Evolutionary conservation across 768 basidiomycete species (phyloP), one percentile per base, ranked within the genome.

Genomic region (Lentinus brumalis): DNA sequence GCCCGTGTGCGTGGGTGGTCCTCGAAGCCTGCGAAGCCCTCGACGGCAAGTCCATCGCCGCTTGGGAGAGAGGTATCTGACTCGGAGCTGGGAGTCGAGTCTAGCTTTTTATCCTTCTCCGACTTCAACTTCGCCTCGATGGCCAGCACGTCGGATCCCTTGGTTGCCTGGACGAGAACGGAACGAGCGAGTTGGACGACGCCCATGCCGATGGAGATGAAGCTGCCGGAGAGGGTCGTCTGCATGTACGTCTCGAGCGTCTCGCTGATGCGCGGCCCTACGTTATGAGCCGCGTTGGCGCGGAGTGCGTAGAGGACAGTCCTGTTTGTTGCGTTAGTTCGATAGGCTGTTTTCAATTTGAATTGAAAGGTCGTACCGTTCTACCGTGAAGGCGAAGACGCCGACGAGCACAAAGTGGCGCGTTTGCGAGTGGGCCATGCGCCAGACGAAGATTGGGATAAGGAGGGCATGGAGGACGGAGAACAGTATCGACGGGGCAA

Each of bases 401-500:
- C 75, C 76, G 11, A 78, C 50, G 29, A 78, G 66, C 10, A 82
- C 60, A 1, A 70, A 30, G 3, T 71, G 74, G 16, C 80, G 71
- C 8, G 79, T 76, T n/a, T 71, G 70, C 50, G 70, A 74, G 46
- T 74, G 58, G 16, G 67, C 56, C 30, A 76, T 47, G 9, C 80
- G 77, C 56, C 74, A 75, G 31, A 75, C 29, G 42, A 73, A 68
- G 29, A 81, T 52, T 10, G 79, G 79, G 3, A 78, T 35, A 12
- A 80, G 66, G 3, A 73, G 39, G 10, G 62, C 75, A 66, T 80
- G 81, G 15, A 80, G 67, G 4, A 73, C 63, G 11, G 75, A 73
- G 64, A 81, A 81, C 5, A 80, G 12, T 21, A 81, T 71, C 0
- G 80, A 80, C 50, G 80, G 78, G 8, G 67, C 77, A 60, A 80